Evolutionary conservation across 2,329 filamentous ascomycete genomes (phyloP).

Genomic region (Cylindrodendrum hubeiense): DNA sequence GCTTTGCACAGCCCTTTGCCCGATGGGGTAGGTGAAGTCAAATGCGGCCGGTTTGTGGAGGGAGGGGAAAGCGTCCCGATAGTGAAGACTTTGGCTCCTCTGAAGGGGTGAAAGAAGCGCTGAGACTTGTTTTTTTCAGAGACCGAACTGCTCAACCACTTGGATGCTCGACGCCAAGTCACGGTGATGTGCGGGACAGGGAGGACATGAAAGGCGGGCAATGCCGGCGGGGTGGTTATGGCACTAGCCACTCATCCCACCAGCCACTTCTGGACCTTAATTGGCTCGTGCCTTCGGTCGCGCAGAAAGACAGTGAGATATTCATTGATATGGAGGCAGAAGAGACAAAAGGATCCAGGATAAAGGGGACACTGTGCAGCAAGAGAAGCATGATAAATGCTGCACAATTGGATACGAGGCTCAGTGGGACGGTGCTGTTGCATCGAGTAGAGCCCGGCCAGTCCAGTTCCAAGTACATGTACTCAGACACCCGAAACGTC

Average conservation of each 20-base stretch:
- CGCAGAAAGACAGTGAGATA: too few relatives aligned
- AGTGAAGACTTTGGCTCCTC: neutral
- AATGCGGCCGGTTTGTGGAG: neutral
- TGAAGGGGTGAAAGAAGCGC: neutral
- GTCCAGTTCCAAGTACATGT: neutral
- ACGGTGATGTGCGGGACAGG: conserved; percentile 26
- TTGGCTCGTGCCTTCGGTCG: neutral
- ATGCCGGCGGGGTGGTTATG: conserved; percentile 11
- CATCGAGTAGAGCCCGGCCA: neutral
- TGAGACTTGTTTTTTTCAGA: neutral
- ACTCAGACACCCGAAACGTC: neutral
- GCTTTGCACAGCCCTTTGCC: conserved; percentile 6
- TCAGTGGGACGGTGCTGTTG: neutral
- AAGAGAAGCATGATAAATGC: too few relatives aligned
- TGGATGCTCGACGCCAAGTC: conserved; percentile 11
- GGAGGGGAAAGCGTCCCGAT: neutral
- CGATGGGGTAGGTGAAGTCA: neutral
- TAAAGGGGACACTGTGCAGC: too few relatives aligned
- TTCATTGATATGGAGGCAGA: too few relatives aligned
- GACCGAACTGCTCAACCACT: conserved; percentile 11
- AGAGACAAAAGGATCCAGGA: too few relatives aligned
- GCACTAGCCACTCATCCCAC: conserved; percentile 22
- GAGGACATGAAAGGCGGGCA: conserved; percentile 21
- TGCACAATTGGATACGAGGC: too few relatives aligned
- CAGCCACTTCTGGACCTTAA: conserved; percentile 13